Evolutionary conservation across 164 flowering plant genomes (phyloP), one percentile per base, ranked within the genome.

Genomic region (Vitis rupestris): DNA sequence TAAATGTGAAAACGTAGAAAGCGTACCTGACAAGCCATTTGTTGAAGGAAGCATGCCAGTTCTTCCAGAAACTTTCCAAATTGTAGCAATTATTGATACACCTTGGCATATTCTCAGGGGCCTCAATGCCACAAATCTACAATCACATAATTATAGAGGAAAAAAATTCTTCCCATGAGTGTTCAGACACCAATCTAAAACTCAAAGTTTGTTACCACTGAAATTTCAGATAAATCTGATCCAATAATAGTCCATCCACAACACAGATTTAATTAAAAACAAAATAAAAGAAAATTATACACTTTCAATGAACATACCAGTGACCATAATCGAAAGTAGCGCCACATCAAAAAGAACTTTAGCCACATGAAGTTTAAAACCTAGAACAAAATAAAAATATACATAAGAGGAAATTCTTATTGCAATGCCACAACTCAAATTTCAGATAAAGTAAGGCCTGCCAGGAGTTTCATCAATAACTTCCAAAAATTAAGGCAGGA

Each of bases 331-430:
- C 97, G 85, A 67, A 95, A 95, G 76, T 84, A 95, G 71, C 99
- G 98, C 98, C 99, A 95, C 62, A 95, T 87, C 57, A 95, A 79
- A 29, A 86, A 74, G 76, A 95, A 95, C 75, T 95, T 95, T 6
- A 95, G 85, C 99, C 99, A 95, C 98, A 95, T 95, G 81, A 95
- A 93, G 75, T 86, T 93, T 29, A 95, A 80, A 49, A 95, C 98
- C 99, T 95, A 87, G 29, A 68, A 17, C 74, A 72, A 61, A 31
- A 74, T 12, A 70, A 68, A 37, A 60, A 4, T 53, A 65, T 47
- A 27, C 29, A 51, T n/a, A 61, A 30, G 12, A 59, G 30, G 15
- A 37, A 66, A 3, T 1, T 31, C 49, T 54, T 4, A 65, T 29
- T 3, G 67, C 15, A 29, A 13, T 15, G 13, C 7, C 44, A 37